Evolutionary conservation across 2,329 filamentous ascomycete species (phyloP).

Genomic region (Fusarium dimerum): DNA sequence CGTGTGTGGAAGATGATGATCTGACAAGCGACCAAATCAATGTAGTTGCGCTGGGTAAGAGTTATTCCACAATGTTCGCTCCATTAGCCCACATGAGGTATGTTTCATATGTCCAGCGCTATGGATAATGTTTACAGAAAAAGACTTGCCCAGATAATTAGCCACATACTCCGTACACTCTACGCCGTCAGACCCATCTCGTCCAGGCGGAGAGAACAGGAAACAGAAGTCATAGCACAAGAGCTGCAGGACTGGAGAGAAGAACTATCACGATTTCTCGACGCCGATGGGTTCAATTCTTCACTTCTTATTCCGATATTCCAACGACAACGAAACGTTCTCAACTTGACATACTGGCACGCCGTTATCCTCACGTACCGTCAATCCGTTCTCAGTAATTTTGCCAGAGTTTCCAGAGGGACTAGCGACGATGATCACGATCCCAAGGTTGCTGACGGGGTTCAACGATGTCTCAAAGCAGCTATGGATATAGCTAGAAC

Average conservation of each 20-base stretch:
- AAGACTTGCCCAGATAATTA: constrained; percentile 38
- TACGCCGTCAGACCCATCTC: constrained; percentile 40
- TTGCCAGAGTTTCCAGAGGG: constrained; percentile 21
- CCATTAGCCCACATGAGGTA: constrained; percentile 39
- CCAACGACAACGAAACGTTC: constrained; percentile 42
- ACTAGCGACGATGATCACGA: constrained; percentile 4
- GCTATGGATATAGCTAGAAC: constrained; percentile 23
- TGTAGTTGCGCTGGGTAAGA: constrained; percentile 3
- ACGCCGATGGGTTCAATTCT: constrained; percentile 38
- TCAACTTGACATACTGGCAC: constrained; percentile 46
- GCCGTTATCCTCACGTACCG: constrained; percentile 42
- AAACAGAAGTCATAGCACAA: constrained; percentile 32
- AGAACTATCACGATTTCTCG: constrained; percentile 39
- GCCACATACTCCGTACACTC: constrained; percentile 35
- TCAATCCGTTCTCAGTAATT: constrained; percentile 39
- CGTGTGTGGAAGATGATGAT: constrained; percentile 23
- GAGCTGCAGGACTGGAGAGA: constrained; percentile 38
- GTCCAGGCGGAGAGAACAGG: constrained; percentile 17
- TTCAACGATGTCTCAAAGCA: constrained; percentile 20
- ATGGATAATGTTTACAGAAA: not conserved
- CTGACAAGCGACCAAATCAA: constrained; percentile 21
- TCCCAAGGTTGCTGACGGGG: constrained; percentile 15
- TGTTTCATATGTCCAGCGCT: not conserved
- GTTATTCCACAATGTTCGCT: constrained; percentile 34
- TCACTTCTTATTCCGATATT: constrained; percentile 40